Base-by-base conservation (phyloP, 805 yeast genomes). In the Hagleromyces aurorensis region DNA sequence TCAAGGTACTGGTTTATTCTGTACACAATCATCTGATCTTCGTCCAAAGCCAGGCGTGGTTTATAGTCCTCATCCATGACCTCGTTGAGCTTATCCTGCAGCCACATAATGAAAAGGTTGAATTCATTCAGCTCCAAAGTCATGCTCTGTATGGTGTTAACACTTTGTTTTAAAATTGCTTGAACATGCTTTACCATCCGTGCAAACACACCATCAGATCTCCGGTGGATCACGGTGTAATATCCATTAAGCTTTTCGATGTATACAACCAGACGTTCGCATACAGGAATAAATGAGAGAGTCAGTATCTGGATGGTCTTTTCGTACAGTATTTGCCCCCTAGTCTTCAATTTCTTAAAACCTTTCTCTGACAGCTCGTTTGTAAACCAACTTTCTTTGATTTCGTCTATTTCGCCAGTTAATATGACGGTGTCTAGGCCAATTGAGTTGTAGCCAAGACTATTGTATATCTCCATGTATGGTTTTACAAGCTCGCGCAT, bases 331-430 rank as follows among this genome's bases (percentile, higher is more conserved):
- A 62, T 52, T 19, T 62, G 65, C 0, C 80, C 78, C 11, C 66
- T 29, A 30, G 64, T 66, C 3, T 57, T 55, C 70, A 84, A 70
- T 40, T 71, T 62, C 37, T 69, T 71, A 12, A 71, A 49, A 16
- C 82, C 82, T 37, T 80, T 59, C 37, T 78, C 85, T 0, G 83
- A 86, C 19, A 80, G 57, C 27, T 75, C 72, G 41, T 77, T 76
- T 13, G 70, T 64, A 46, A 81, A 57, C 75, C 76, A 80, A 33
- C 72, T 75, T 35, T 64, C 66, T 2, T 72, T 56, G 1, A 62
- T 52, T 9, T 58, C 62, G 1, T 73, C 64, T 34, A 76, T 60
- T 29, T 70, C 57, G 2, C 80, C 79, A 0, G 81, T 71, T n/a
- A n/a, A n/a, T n/a, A n/a, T n/a, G n/a, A n/a, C n/a, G n/a, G n/a